Conservation (phyloP, 768 basidiomycete species). For the Mycena haematopus region DNA sequence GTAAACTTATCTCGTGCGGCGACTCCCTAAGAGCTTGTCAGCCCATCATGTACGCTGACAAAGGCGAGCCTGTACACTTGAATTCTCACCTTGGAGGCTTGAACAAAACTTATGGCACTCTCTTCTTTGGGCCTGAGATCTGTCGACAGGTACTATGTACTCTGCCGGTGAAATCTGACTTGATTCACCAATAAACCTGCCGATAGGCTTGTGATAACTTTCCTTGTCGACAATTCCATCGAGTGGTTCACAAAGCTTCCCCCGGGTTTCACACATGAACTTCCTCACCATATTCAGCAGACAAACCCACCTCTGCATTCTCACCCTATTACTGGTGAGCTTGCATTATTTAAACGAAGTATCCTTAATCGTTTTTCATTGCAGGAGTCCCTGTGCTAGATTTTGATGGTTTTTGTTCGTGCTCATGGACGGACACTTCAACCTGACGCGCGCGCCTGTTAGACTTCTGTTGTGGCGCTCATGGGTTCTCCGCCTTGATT, state of each 20-base stretch:
- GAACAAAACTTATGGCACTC: neutral
- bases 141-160: constrained; percentile 41
- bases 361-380: constrained; percentile 23
- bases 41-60: no score
- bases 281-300: constrained; percentile 65
- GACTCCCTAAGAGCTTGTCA: no score
- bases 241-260: constrained; percentile 90
- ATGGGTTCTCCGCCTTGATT: constrained; percentile 84
- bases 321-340: constrained; percentile 31
- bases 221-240: constrained; percentile 78
- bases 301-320: constrained; percentile 43
- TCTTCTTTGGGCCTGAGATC: constrained; percentile 7
- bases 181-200: neutral
- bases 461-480: constrained; percentile 72
- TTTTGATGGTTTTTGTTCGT: constrained; percentile 54
- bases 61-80: no score
- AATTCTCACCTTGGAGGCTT: no score
- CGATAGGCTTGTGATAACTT: constrained; percentile 51
- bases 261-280: constrained; percentile 77
- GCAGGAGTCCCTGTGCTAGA: constrained; percentile 68
- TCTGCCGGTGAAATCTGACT: neutral
- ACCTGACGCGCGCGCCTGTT: neutral
- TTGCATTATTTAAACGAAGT: constrained; percentile 30
- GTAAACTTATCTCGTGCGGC: no score
- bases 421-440: neutral